Base-by-base conservation (phyloP, 768 basidiomycete genomes). In the Lentinula boryana region DNA sequence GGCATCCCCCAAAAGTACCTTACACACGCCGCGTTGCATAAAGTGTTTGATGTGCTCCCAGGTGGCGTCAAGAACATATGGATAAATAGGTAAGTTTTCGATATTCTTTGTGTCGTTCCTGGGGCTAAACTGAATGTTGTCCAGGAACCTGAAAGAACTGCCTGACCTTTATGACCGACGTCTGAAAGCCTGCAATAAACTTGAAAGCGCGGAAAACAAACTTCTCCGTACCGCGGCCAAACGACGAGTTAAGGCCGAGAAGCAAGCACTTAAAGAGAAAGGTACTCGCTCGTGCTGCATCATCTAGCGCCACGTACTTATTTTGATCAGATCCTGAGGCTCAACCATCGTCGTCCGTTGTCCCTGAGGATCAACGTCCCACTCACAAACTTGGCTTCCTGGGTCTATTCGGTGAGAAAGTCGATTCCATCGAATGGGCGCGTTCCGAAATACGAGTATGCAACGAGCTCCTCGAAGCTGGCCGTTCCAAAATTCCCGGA, bases 381-480 rank as follows among this genome's bases (percentile, higher is more conserved):
- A 84, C 84, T 0, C 92, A 93, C 69, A 85, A 87, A 48, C 82
- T 95, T 5, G 78, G 85, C 8, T 80, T 80, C 68, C 64, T 83
- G 4, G 76, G 76, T 1, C 77, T 96, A 27, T 74, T 84, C 3
- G 97, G 97, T 7, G 71, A 92, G 71, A 90, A 96, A 71, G 95
- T 98, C 15, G 97, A 98, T 74, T 84, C 90, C 2, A 94, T 98
- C 68, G 87, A 94, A 2, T 97, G 95, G 94, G 85, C 87, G 18
- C 79, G 91, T 33, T 76, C 80, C 18, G 89, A 95, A 73, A 91
- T 97, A 60, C 72, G 74, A 1, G 67, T 76, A 1, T 84, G 85
- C 60, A 84, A 78, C 16, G 68, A 68, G 18, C 66, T 83, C 3
- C 74, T 93, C 49, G 80, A 84, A 2, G 77, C 79, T 62, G 84